Percentiles rank a stretch among this genome's conserved stretches.
Conservation (phyloP, 2,329 filamentous ascomycete species). For the Cladosporium sp. region DNA sequence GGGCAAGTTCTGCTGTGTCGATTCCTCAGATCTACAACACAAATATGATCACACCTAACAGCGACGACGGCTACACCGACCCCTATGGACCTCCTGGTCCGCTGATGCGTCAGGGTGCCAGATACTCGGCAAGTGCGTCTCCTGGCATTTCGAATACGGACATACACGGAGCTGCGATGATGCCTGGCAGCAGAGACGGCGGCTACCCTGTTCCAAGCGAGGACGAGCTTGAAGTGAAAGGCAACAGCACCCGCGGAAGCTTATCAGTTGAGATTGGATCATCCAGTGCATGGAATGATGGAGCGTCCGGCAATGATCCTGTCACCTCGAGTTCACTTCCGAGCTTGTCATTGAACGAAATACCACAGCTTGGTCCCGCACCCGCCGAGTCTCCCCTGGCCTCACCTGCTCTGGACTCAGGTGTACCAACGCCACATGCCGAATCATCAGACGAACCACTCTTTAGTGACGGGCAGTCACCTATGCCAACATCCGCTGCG, state of each 20-base stretch:
- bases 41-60: conserved; percentile 18
- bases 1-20: conserved; percentile 10
- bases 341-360: background rate
- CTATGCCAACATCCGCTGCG: background rate
- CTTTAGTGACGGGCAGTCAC: background rate
- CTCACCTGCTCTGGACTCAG: background rate
- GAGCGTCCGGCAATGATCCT: background rate
- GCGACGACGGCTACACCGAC: conserved; percentile 24
- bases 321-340: background rate
- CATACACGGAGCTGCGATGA: background rate
- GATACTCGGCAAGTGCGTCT: conserved; percentile 24
- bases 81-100: conserved; percentile 24
- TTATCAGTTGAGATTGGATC: background rate
- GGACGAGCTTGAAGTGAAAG: conserved; percentile 4
- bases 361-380: background rate
- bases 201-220: background rate
- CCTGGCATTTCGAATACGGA: background rate
- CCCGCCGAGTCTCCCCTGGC: background rate
- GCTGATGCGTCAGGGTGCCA: conserved; percentile 27
- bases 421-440: background rate
- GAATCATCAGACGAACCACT: conserved; percentile 14
- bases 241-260: background rate
- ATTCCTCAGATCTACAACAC: conserved; percentile 8
- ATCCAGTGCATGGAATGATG: background rate
- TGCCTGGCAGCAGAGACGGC: background rate